These are phyloP conservation scores for Neurospora sp. DNA, from an alignment of 495 filamentous ascomycete genomes.

Conservation along the genomic window DNA sequence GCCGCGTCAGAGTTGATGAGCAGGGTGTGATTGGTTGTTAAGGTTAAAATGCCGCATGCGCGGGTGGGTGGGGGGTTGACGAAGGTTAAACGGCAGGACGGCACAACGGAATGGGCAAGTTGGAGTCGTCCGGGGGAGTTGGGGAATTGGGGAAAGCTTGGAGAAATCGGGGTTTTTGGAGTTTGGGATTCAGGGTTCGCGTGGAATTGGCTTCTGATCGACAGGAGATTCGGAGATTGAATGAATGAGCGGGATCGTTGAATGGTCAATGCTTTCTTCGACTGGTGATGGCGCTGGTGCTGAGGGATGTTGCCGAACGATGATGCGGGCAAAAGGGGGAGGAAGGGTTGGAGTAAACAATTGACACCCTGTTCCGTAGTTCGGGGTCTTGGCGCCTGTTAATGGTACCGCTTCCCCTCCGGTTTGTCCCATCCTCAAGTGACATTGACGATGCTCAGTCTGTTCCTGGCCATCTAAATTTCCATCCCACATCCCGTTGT, in stretches of 20 bases:
- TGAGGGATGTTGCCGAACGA: not conserved
- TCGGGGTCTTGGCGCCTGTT: not conserved
- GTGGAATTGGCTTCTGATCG: not conserved
- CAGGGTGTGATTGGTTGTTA: not conserved
- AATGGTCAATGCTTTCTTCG: not conserved
- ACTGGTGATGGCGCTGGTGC: not conserved
- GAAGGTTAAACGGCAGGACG: not conserved
- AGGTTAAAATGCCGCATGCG: not conserved
- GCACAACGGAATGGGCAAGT: not conserved
- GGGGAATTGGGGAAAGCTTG: not conserved
- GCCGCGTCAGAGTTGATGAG: not conserved
- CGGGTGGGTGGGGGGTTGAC: not conserved
- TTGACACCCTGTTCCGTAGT: not conserved
- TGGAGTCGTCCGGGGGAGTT: not conserved
- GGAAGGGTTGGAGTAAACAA: not conserved
- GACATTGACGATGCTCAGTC: not conserved
- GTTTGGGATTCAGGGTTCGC: not conserved
- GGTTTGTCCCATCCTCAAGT: not conserved
- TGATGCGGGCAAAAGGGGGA: not conserved
- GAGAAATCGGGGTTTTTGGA: not conserved
- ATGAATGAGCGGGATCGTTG: not conserved
- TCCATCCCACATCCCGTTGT: not conserved
- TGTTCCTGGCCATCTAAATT: not conserved
- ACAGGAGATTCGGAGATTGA: not conserved
- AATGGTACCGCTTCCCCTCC: not conserved